Evolutionary conservation across 2,329 filamentous ascomycete genomes (phyloP).

Genomic region (Fusarium sp.): DNA sequence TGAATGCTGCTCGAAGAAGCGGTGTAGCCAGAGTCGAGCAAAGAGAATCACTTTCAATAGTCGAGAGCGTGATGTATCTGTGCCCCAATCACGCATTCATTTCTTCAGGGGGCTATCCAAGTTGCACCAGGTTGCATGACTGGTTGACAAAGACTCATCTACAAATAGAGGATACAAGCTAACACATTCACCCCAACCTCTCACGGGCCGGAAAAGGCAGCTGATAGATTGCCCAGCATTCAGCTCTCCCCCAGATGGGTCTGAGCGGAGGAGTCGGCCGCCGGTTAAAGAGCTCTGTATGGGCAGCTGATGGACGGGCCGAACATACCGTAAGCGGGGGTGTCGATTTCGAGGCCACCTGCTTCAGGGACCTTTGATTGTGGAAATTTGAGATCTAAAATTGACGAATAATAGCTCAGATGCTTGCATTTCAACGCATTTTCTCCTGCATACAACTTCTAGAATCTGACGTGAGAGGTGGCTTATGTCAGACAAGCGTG

Average conservation of each 20-base stretch:
- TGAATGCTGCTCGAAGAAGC: neutral
- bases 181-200: neutral
- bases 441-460: neutral
- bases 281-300: neutral
- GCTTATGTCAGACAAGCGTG: neutral
- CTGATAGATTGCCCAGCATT: neutral
- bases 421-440: neutral
- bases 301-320: neutral
- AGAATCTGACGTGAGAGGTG: slow-evolving; percentile 1
- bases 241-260: neutral
- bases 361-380: neutral
- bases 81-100: neutral
- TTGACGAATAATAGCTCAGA: neutral
- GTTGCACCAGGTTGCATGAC: neutral
- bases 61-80: neutral
- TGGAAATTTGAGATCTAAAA: neutral
- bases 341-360: neutral
- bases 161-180: neutral
- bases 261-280: neutral
- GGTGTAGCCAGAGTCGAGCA: neutral
- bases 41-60: neutral
- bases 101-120: neutral
- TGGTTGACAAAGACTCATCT: neutral
- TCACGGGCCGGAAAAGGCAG: neutral
- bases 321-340: neutral